These are phyloP conservation scores for Aspergillus alliaceus DNA, from an alignment of 2,329 filamentous ascomycete genomes.

Conservation along the genomic window DNA sequence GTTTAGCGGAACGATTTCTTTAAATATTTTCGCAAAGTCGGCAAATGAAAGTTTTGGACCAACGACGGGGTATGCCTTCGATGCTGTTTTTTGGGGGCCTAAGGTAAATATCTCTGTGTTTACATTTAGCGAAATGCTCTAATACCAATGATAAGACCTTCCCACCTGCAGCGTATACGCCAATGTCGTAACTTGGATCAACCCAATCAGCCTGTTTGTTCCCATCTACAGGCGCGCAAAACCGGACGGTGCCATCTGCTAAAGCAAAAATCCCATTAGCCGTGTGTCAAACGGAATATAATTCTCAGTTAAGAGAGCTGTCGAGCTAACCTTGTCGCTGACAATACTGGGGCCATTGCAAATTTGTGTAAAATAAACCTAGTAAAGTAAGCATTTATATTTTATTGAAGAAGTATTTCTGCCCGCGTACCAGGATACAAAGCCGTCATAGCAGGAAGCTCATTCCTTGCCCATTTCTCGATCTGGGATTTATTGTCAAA, in stretches of 20 bases:
- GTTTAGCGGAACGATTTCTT: background rate
- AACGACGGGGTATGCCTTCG: background rate
- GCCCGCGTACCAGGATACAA: background rate
- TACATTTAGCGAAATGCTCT: background rate
- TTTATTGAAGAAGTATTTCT: background rate
- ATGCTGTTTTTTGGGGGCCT: background rate
- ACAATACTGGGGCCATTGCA: background rate
- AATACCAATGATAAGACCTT: background rate
- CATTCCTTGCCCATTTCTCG: background rate
- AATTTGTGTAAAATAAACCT: background rate
- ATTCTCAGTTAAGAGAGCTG: too few relatives aligned
- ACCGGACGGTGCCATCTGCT: background rate
- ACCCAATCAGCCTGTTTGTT: background rate
- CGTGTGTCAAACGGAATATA: background rate
- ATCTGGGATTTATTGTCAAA: background rate
- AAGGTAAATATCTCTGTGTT: background rate
- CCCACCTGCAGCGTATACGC: background rate
- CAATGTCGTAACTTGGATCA: background rate
- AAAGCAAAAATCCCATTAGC: background rate
- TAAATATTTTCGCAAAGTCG: background rate
- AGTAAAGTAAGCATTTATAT: background rate
- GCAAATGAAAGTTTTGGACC: background rate
- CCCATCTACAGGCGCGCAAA: background rate
- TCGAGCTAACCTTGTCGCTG: background rate
- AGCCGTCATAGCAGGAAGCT: background rate